A percentile compares a stretch with the other conserved stretches of the same genome.
phyloP scores from a whole-genome alignment of 2,329 filamentous ascomycete species.

The Diplocarpon rosae region DNA sequence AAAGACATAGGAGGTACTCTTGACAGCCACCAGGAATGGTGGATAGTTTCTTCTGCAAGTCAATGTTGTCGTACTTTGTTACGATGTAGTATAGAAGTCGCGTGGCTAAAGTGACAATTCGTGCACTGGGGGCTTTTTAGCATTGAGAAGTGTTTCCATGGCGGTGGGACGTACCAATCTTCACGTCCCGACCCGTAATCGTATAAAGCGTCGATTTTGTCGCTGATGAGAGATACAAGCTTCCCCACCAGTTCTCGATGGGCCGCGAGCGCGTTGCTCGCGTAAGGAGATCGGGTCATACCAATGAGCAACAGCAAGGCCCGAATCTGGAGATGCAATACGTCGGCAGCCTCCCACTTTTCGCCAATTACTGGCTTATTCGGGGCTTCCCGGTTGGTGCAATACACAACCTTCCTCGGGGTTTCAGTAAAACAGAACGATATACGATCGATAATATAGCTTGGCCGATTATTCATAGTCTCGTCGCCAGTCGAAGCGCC shows the following conservation, averaged over 20 bases:
- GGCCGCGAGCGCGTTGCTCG: slow-evolving; percentile 51
- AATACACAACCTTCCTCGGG: background rate
- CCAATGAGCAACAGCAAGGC: slow-evolving; percentile 43
- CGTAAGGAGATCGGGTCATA: slow-evolving; percentile 52
- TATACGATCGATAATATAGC: slow-evolving; percentile 28
- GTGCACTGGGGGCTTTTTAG: slow-evolving; percentile 22
- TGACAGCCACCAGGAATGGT: slow-evolving; percentile 63
- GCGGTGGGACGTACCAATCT: slow-evolving; percentile 29
- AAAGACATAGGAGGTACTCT: slow-evolving; percentile 71
- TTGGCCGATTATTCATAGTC: slow-evolving; percentile 30
- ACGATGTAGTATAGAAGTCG: slow-evolving; percentile 51
- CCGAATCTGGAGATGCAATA: slow-evolving; percentile 23
- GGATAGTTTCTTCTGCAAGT: slow-evolving; percentile 62
- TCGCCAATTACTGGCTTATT: slow-evolving; percentile 20
- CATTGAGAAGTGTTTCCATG: background rate
- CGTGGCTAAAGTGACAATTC: slow-evolving; percentile 47
- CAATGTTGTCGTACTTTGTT: slow-evolving; percentile 46
- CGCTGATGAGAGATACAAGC: slow-evolving; percentile 64
- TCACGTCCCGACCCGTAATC: slow-evolving; percentile 30
- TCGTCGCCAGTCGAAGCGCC: slow-evolving; percentile 47
- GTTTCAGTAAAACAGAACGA: slow-evolving; percentile 32
- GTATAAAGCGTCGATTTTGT: slow-evolving; percentile 55
- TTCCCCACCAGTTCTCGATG: slow-evolving; percentile 63
- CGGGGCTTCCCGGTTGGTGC: slow-evolving; percentile 27
- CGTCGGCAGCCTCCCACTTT: slow-evolving; percentile 16